Conservation (phyloP, 148 eudicot genomes). For the Rhododendron mucronatum region DNA sequence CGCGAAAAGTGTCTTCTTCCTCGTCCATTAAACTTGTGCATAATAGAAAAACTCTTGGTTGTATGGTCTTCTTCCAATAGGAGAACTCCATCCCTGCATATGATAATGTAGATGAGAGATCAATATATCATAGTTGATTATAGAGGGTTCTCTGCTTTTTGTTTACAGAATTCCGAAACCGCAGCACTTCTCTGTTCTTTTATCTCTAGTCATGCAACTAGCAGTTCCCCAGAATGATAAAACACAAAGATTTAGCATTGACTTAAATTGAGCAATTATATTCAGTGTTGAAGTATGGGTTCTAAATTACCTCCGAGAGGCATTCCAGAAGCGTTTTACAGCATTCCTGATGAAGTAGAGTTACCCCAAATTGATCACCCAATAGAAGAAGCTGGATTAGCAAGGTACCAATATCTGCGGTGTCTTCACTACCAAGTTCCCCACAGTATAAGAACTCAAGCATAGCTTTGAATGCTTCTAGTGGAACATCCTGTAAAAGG, state of each 20-base stretch:
- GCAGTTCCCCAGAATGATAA: slow-evolving; percentile 11
- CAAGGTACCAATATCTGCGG: slow-evolving; percentile 40
- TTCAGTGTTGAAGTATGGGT: slow-evolving; percentile 4
- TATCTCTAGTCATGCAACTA: slow-evolving; percentile 26
- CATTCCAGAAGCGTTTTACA: slow-evolving; percentile 76
- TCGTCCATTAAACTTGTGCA: slow-evolving; percentile 80
- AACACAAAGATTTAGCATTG: slow-evolving; percentile 5
- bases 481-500: slow-evolving; percentile 60
- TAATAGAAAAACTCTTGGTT: slow-evolving; percentile 71
- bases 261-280: not conserved
- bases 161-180: slow-evolving; percentile 48
- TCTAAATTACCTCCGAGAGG: slow-evolving; percentile 76
- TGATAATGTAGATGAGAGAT: slow-evolving; percentile 71
- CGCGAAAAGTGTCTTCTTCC: slow-evolving; percentile 64
- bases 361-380: slow-evolving; percentile 78
- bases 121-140: slow-evolving; percentile 55
- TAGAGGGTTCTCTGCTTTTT: slow-evolving; percentile 31
- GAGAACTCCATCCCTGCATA: slow-evolving; percentile 94
- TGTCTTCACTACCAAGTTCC: slow-evolving; percentile 43
- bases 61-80: slow-evolving; percentile 79
- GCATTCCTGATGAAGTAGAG: slow-evolving; percentile 86
- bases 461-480: slow-evolving; percentile 65
- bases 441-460: slow-evolving; percentile 76
- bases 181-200: slow-evolving; percentile 58
- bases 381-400: slow-evolving; percentile 77